Conservation (phyloP, 2,329 filamentous ascomycete genomes). For the Diaporthe citriasiana region DNA sequence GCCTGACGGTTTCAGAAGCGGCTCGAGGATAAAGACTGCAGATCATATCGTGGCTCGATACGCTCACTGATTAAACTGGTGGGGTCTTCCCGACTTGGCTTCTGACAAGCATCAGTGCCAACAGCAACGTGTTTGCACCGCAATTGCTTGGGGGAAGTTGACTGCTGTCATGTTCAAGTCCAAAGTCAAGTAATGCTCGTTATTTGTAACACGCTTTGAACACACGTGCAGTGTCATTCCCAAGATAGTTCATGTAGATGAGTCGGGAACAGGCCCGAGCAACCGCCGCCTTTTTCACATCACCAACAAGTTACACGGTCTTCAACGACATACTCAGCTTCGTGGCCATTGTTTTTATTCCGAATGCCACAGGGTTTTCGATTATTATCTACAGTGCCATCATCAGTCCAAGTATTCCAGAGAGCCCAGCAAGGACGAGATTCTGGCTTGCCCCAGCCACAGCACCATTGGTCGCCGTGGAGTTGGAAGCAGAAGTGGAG, state of each 20-base stretch:
- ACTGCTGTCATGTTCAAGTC: background rate
- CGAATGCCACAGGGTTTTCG: too few species aligned
- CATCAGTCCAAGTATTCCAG: constrained; percentile 30
- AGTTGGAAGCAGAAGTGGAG: constrained; percentile 1
- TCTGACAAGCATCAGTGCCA: too few species aligned
- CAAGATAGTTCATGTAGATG: background rate
- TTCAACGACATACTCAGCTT: background rate
- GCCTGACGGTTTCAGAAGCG: constrained; percentile 14
- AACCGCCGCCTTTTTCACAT: background rate
- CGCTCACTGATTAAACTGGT: too few species aligned
- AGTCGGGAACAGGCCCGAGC: background rate
- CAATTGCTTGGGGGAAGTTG: background rate
- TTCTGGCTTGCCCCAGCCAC: constrained; percentile 1
- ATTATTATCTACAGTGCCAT: constrained; percentile 24
- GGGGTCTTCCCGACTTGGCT: background rate
- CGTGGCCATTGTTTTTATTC: background rate
- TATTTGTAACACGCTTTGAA: background rate
- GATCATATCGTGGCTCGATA: background rate
- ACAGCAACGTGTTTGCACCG: background rate
- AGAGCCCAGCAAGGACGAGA: constrained; percentile 24
- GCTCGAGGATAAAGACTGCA: background rate
- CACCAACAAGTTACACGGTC: background rate
- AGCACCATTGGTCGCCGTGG: constrained; percentile 22
- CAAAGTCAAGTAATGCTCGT: background rate
- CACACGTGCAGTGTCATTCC: background rate